phyloP scores from a whole-genome alignment of 179 eudicot species.

The Camellia oleifera region DNA sequence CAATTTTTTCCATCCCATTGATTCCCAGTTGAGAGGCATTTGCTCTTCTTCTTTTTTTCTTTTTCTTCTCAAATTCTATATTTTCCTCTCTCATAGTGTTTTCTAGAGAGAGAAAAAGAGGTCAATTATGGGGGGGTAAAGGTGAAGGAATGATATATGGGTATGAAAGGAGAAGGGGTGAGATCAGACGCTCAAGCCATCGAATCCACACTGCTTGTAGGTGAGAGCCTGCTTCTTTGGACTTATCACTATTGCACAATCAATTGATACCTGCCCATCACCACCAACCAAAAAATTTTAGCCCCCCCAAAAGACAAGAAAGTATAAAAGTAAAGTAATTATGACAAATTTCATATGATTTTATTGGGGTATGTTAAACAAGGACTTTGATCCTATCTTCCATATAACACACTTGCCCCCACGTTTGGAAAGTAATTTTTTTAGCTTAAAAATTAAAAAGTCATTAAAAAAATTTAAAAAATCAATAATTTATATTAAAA shows the following conservation, averaged over 20 bases:
- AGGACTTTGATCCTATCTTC: too few species aligned
- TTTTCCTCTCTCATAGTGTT: neutral
- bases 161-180: neutral
- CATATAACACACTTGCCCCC: too few species aligned
- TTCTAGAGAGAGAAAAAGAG: neutral
- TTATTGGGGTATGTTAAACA: too few species aligned
- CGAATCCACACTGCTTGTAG: constrained; percentile 82
- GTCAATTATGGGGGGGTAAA: too few species aligned
- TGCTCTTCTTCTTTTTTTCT: neutral
- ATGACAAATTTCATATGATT: neutral
- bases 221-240: constrained; percentile 71
- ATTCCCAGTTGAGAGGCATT: neutral
- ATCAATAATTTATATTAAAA: too few species aligned
- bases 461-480: too few species aligned
- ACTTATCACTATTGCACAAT: constrained; percentile 76
- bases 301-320: neutral
- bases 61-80: neutral
- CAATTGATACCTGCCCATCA: constrained; percentile 64
- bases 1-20: neutral
- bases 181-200: constrained; percentile 64
- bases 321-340: neutral
- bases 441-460: too few species aligned
- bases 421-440: too few species aligned
- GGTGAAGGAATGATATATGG: too few species aligned
- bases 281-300: neutral